A percentile compares a stretch with the other conserved stretches of the same genome.
These are phyloP conservation scores for Mycena chlorophos DNA, from an alignment of 768 basidiomycete genomes.

Conservation along the genomic window DNA sequence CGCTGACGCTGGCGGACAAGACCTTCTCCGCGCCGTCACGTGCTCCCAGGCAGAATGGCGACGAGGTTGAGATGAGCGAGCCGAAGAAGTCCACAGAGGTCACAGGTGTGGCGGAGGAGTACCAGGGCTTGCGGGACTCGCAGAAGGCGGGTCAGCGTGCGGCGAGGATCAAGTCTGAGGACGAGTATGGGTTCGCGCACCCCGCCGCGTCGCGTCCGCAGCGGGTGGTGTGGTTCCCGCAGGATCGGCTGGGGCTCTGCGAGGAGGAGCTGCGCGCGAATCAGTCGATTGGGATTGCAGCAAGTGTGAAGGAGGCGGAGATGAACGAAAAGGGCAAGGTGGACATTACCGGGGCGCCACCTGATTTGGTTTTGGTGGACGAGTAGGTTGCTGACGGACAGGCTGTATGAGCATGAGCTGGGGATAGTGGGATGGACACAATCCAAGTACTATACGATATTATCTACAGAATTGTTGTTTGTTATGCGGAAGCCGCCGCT, in stretches of 20 bases:
- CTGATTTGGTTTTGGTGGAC: constrained; percentile 31
- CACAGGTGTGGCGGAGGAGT: constrained; percentile 10
- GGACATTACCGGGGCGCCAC: constrained; percentile 36
- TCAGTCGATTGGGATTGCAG: constrained; percentile 50
- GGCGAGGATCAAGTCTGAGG: constrained; percentile 27
- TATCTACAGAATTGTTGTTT: too few species aligned
- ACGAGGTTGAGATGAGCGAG: constrained; percentile 20
- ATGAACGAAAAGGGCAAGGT: constrained; percentile 64
- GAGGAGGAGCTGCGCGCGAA: constrained; percentile 64
- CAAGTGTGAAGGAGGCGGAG: constrained; percentile 46
- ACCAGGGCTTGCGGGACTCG: constrained; percentile 11
- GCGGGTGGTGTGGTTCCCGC: constrained; percentile 82
- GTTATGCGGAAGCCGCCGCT: too few species aligned
- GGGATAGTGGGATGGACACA: too few species aligned
- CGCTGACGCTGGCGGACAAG: constrained; percentile 75
- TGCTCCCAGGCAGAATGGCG: constrained; percentile 11
- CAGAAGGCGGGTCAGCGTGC: constrained; percentile 10
- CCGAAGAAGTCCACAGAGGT: constrained; percentile 11
- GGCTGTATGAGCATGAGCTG: too few species aligned
- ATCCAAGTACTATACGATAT: too few species aligned
- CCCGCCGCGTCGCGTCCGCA: constrained; percentile 78
- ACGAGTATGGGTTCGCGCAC: constrained; percentile 78
- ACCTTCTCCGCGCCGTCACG: constrained; percentile 41
- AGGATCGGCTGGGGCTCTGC: constrained; percentile 63
- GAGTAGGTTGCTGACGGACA: too few species aligned